Conservation (phyloP, 768 basidiomycete species). For the Lyophyllum atratum region DNA sequence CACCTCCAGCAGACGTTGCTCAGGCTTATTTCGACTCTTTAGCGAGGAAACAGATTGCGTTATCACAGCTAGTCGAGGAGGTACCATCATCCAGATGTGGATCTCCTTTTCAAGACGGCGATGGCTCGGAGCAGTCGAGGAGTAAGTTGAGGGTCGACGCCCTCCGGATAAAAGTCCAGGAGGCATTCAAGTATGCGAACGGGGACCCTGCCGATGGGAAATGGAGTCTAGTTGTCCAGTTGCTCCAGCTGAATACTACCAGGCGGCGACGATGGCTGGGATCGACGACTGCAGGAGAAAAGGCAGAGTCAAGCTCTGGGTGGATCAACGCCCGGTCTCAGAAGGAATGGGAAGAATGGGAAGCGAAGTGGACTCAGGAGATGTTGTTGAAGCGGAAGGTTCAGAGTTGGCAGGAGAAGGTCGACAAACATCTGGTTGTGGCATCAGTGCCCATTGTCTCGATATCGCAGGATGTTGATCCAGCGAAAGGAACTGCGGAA, state of each 20-base stretch:
- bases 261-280: conserved; percentile 36
- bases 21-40: conserved; percentile 21
- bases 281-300: conserved; percentile 21
- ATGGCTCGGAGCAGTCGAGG: conserved; percentile 4
- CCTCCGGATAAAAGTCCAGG: conserved; percentile 33
- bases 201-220: conserved; percentile 45
- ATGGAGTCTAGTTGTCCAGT: conserved; percentile 44
- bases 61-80: conserved; percentile 30
- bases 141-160: conserved; percentile 25
- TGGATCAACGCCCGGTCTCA: conserved; percentile 47
- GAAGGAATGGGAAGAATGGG: conserved; percentile 50
- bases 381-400: conserved; percentile 25
- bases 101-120: conserved; percentile 13
- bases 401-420: conserved; percentile 26
- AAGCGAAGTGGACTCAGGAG: conserved; percentile 34
- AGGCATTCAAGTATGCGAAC: conserved; percentile 34
- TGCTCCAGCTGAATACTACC: conserved; percentile 42
- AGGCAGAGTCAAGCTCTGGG: conserved; percentile 25
- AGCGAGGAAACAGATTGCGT: conserved; percentile 24
- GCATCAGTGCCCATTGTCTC: conserved; percentile 10
- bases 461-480: conserved; percentile 6
- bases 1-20: conserved; percentile 1
- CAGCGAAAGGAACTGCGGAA: neutral
- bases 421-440: conserved; percentile 6
- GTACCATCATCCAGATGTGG: conserved; percentile 22